Evolutionary conservation across 1,139 yeast genomes (phyloP).

Genomic region (Pichia sp.): DNA sequence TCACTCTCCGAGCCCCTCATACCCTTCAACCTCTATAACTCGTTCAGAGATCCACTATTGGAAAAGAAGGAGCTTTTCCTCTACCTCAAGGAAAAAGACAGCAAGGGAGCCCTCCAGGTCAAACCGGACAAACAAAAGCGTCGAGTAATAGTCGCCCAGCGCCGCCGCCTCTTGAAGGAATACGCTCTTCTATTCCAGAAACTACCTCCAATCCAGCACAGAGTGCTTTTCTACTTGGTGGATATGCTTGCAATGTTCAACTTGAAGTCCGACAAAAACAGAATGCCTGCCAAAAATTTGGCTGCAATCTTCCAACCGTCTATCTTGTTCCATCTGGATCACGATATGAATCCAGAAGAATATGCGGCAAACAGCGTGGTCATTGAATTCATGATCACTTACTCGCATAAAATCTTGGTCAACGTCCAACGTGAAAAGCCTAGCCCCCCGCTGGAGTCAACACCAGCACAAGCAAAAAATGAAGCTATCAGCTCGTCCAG

Average conservation of each 20-base stretch:
- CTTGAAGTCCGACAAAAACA: constrained; percentile 67
- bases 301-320: constrained; percentile 98
- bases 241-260: constrained; percentile 86
- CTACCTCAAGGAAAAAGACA: constrained; percentile 50
- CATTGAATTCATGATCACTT: constrained; percentile 83
- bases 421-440: constrained; percentile 34
- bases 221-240: constrained; percentile 78
- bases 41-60: constrained; percentile 73
- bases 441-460: not conserved
- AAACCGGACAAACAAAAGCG: constrained; percentile 14
- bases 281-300: constrained; percentile 89
- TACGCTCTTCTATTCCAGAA: constrained; percentile 64
- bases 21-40: constrained; percentile 72
- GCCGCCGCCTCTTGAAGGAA: constrained; percentile 64
- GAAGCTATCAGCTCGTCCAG: not conserved
- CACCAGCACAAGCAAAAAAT: not conserved
- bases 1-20: constrained; percentile 90
- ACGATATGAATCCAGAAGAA: constrained; percentile 88
- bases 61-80: constrained; percentile 56
- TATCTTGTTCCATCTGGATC: constrained; percentile 83
- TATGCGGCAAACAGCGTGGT: constrained; percentile 84
- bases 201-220: constrained; percentile 69
- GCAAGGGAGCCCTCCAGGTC: constrained; percentile 1
- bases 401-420: constrained; percentile 73
- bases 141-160: constrained; percentile 41